These are phyloP conservation scores for Scalesia atractyloides DNA, from an alignment of 129 eudicot species.

Conservation along the genomic window DNA sequence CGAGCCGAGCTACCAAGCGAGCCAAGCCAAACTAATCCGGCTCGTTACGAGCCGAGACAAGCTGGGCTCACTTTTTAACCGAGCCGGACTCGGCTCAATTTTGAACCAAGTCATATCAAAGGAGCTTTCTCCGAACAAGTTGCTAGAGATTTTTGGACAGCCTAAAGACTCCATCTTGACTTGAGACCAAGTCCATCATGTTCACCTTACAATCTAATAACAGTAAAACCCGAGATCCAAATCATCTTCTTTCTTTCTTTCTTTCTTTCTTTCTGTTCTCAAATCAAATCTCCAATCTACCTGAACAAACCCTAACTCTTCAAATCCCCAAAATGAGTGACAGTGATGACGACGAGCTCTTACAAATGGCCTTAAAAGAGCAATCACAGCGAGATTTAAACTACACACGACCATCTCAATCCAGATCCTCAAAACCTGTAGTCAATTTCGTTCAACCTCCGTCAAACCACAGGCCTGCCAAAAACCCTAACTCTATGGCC, in stretches of 20 bases:
- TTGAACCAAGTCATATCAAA: too few species aligned
- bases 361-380: constrained; percentile 84
- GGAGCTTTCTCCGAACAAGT: too few species aligned
- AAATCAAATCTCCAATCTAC: constrained; percentile 12
- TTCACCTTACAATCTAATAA: not conserved
- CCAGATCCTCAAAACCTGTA: constrained; percentile 61
- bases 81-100: too few species aligned
- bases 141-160: too few species aligned
- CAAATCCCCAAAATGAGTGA: constrained; percentile 48
- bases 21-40: too few species aligned
- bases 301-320: not conserved
- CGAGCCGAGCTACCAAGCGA: too few species aligned
- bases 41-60: too few species aligned
- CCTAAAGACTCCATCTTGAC: constrained; percentile 20
- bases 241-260: constrained; percentile 2
- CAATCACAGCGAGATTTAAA: constrained; percentile 76
- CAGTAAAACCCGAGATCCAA: constrained; percentile 32
- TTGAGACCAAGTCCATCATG: constrained; percentile 24
- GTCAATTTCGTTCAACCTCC: constrained; percentile 85
- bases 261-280: constrained; percentile 1
- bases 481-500: constrained; percentile 30
- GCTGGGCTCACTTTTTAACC: too few species aligned
- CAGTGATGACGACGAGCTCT: constrained; percentile 89
- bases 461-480: constrained; percentile 44
- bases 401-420: constrained; percentile 59